Conservation (phyloP, 2,329 filamentous ascomycete genomes). For the Neocucurbitaria cava region DNA sequence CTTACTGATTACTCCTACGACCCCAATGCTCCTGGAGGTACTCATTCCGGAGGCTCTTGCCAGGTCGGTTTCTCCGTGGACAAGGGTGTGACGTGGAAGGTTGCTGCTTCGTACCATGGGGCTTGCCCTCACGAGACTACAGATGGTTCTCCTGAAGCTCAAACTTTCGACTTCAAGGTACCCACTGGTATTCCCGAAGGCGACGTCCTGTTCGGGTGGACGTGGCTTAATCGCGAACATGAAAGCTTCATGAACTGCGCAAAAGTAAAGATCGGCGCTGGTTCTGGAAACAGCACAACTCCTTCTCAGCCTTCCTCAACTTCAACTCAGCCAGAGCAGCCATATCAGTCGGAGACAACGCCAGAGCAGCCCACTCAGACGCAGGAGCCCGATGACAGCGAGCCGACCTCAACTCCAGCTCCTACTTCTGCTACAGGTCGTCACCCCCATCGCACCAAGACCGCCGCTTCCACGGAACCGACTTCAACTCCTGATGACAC, state of each 20-base stretch:
- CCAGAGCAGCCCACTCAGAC: slow-evolving; percentile 8
- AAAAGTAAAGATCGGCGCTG: slow-evolving; percentile 50
- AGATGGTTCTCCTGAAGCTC: slow-evolving; percentile 48
- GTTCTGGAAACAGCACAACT: slow-evolving; percentile 22
- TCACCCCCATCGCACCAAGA: slow-evolving; percentile 1
- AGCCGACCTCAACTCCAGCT: slow-evolving; percentile 3
- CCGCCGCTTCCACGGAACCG: slow-evolving; percentile 3
- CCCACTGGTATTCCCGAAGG: slow-evolving; percentile 53
- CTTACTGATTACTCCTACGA: slow-evolving; percentile 44
- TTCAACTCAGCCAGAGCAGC: slow-evolving; percentile 17
- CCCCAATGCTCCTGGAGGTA: slow-evolving; percentile 41
- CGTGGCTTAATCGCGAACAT: slow-evolving; percentile 58
- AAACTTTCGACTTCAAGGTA: slow-evolving; percentile 55
- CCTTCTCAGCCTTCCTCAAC: slow-evolving; percentile 18
- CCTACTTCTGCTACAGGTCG: not conserved
- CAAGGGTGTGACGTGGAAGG: slow-evolving; percentile 53
- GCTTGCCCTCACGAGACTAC: slow-evolving; percentile 54
- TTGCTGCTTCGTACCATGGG: slow-evolving; percentile 55
- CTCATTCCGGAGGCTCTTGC: slow-evolving; percentile 57
- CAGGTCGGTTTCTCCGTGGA: slow-evolving; percentile 56
- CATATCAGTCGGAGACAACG: slow-evolving; percentile 5
- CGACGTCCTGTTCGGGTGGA: slow-evolving; percentile 55
- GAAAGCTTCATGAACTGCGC: slow-evolving; percentile 57
- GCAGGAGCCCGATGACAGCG: slow-evolving; percentile 5
- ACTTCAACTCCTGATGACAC: slow-evolving; percentile 10